These are phyloP conservation scores for Venturia oleaginea DNA, from an alignment of 2,329 filamentous ascomycete species.

Conservation along the genomic window DNA sequence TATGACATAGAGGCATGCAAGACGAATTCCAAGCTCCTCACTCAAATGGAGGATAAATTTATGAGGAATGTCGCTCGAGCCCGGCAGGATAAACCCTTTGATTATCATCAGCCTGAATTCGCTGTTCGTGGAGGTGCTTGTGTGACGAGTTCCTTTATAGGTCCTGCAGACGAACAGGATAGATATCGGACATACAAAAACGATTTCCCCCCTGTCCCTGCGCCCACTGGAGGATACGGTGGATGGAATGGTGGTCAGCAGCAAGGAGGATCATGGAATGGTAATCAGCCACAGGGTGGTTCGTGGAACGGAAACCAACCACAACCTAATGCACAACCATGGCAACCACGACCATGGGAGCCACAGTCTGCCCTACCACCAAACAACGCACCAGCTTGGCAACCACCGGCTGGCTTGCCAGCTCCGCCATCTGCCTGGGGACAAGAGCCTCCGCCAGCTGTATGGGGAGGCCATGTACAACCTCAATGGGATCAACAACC, in stretches of 20 bases:
- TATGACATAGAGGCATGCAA: neutral
- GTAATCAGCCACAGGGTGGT: neutral
- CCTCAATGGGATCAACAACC: neutral
- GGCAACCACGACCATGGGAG: neutral
- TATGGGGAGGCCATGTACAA: no score
- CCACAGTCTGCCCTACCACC: neutral
- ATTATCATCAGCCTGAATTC: neutral
- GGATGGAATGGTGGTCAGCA: neutral
- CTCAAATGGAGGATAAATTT: neutral
- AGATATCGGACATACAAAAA: neutral
- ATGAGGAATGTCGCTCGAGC: neutral
- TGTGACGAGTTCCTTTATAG: neutral
- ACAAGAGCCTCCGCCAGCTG: neutral
- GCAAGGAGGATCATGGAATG: neutral
- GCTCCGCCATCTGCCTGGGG: neutral
- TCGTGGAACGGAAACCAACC: neutral
- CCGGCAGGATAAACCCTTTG: neutral
- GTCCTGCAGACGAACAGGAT: neutral
- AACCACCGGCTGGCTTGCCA: neutral
- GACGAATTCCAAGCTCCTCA: neutral
- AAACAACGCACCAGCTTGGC: neutral
- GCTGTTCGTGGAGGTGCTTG: neutral
- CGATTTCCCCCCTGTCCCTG: neutral
- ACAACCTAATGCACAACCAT: neutral
- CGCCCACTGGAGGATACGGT: neutral